Conservation (phyloP, 495 filamentous ascomycete species). For the Trichoderma virens region DNA sequence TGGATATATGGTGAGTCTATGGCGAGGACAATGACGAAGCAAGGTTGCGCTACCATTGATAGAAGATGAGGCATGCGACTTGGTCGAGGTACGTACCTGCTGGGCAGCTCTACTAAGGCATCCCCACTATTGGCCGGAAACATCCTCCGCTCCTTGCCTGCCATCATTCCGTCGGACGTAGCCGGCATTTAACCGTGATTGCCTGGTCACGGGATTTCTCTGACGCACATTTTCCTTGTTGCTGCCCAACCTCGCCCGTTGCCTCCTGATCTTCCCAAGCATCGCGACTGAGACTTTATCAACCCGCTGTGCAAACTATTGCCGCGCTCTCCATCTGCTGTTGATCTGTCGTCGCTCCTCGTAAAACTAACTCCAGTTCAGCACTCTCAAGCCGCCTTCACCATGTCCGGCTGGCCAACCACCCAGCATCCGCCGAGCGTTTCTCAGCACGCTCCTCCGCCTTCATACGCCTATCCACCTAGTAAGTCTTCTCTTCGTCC, state of each 20-base stretch:
- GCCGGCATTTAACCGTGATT: background rate
- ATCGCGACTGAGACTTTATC: background rate
- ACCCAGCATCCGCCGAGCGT: constrained; percentile 25
- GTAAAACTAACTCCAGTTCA: background rate
- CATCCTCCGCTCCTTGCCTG: too few species aligned
- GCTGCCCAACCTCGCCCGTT: background rate
- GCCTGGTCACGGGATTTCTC: background rate
- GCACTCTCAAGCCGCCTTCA: constrained; percentile 11
- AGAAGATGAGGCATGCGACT: background rate
- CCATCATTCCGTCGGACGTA: too few species aligned
- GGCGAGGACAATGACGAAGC: background rate
- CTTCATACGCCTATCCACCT: constrained; percentile 24
- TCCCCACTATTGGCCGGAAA: background rate
- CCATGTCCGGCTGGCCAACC: constrained; percentile 26
- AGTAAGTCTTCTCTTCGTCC: constrained; percentile 19
- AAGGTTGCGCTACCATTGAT: background rate
- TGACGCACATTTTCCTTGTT: background rate
- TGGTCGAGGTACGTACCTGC: background rate
- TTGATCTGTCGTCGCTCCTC: background rate
- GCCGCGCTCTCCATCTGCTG: background rate
- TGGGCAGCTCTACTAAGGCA: background rate
- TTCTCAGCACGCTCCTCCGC: constrained; percentile 19
- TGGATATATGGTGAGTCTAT: background rate
- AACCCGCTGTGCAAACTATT: too few species aligned
- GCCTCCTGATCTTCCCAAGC: background rate